Evolutionary conservation across 2,329 filamentous ascomycete genomes (phyloP).

Genomic region (Sporothrix curviconia): DNA sequence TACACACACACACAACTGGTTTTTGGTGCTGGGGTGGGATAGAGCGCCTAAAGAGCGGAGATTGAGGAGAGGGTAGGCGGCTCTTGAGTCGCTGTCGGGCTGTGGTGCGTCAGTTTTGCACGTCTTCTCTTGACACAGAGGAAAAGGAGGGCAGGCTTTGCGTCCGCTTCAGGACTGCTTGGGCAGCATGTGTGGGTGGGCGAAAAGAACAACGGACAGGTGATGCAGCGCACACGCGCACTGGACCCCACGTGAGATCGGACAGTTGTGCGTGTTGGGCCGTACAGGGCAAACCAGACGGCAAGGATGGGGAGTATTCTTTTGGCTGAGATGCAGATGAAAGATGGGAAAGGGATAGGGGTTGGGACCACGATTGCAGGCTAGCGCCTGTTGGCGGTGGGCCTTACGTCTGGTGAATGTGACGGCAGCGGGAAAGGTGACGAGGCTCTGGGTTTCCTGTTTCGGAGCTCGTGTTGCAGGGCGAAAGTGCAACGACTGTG

Average conservation of each 20-base stretch:
- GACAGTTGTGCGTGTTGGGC: neutral
- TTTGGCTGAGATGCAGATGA: neutral
- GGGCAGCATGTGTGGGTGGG: neutral
- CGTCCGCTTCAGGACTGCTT: neutral
- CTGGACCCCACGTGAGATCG: conserved; percentile 3
- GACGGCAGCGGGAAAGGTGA: too few relatives aligned
- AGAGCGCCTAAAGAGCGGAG: neutral
- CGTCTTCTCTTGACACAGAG: too few relatives aligned
- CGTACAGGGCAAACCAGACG: too few relatives aligned
- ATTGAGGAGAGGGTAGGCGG: neutral
- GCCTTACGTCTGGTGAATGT: too few relatives aligned
- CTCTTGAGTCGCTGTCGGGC: neutral
- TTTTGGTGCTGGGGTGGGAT: neutral
- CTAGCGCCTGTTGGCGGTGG: too few relatives aligned
- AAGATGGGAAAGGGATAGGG: neutral
- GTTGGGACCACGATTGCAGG: neutral
- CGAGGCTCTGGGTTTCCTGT: too few relatives aligned
- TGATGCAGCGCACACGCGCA: neutral
- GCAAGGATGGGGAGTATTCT: neutral
- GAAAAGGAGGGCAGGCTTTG: neutral
- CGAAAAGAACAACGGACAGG: neutral
- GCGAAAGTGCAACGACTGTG: too few relatives aligned
- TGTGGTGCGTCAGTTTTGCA: neutral
- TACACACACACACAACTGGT: neutral
- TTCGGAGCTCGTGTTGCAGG: too few relatives aligned